These are phyloP conservation scores for Phaffia rhodozyma DNA, from an alignment of 1,284 basidiomycete genomes.

Conservation along the genomic window DNA sequence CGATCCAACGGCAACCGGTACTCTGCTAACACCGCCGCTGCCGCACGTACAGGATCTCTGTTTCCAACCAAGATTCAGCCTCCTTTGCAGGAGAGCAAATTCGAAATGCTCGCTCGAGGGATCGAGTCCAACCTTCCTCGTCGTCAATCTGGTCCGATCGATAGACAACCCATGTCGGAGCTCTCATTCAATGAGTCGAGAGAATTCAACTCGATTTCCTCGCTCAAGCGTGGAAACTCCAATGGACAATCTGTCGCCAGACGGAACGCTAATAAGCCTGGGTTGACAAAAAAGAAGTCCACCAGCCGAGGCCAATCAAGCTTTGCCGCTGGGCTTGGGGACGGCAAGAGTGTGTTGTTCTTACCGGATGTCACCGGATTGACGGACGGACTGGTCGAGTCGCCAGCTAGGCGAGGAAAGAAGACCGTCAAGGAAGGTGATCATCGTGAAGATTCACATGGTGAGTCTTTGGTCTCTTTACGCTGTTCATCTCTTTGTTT, in stretches of 20 bases:
- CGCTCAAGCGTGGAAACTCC: too few species aligned
- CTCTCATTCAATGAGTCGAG: too few species aligned
- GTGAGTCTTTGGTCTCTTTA: too few species aligned
- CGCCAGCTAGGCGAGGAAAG: background rate
- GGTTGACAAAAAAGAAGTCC: too few species aligned
- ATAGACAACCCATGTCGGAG: too few species aligned
- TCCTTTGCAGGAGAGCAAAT: constrained; percentile 12
- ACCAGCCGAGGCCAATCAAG: background rate
- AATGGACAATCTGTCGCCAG: too few species aligned
- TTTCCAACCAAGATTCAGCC: constrained; percentile 5
- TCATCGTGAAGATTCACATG: too few species aligned
- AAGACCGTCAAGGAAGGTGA: background rate
- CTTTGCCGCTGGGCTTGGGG: background rate
- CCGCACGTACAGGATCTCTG: background rate
- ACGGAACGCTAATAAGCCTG: too few species aligned
- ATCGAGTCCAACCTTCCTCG: constrained; percentile 14
- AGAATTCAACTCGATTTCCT: too few species aligned
- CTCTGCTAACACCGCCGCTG: background rate
- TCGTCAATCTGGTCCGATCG: background rate
- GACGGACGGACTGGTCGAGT: background rate
- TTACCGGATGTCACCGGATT: constrained; percentile 16
- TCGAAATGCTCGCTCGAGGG: constrained; percentile 14
- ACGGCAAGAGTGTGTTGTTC: constrained; percentile 8
- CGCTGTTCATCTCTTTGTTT: background rate
- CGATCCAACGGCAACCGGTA: background rate